These are phyloP conservation scores for Hyaloscypha hepaticicola DNA, from an alignment of 495 filamentous ascomycete genomes.

Conservation along the genomic window DNA sequence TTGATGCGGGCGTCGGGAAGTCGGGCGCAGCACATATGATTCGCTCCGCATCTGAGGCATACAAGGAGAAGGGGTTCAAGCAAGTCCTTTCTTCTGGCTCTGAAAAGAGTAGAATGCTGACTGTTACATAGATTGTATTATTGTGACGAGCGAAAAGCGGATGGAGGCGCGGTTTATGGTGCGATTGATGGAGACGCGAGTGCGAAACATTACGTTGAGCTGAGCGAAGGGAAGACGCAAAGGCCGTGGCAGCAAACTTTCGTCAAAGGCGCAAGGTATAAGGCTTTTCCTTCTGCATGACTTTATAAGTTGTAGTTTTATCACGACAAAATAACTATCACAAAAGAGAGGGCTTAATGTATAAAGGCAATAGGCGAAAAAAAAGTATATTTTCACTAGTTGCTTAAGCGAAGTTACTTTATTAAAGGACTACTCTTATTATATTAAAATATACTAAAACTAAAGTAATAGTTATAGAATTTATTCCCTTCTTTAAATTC, in stretches of 20 bases:
- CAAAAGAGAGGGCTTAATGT: too few relatives aligned
- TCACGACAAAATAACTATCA: too few relatives aligned
- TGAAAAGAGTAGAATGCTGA: neutral
- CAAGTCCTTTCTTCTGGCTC: conserved; percentile 25
- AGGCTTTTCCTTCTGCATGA: too few relatives aligned
- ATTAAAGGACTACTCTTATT: too few relatives aligned
- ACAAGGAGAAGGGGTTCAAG: conserved; percentile 45
- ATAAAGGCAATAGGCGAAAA: too few relatives aligned
- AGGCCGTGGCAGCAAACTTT: conserved; percentile 48
- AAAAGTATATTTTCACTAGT: too few relatives aligned
- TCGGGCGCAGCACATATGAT: conserved; percentile 45
- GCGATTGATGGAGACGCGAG: conserved; percentile 42
- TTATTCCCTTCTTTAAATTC: too few relatives aligned
- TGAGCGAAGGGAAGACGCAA: conserved; percentile 39
- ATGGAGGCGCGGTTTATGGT: conserved; percentile 35
- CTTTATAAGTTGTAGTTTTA: too few relatives aligned
- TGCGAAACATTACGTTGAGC: conserved; percentile 40
- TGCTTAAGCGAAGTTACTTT: too few relatives aligned
- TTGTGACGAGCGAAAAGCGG: conserved; percentile 44
- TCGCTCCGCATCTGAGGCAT: conserved; percentile 36
- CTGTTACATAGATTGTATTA: conserved; percentile 44
- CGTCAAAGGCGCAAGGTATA: conserved; percentile 47
- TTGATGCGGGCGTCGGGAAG: conserved; percentile 43
- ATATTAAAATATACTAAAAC: too few relatives aligned
- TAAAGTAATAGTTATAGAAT: too few relatives aligned